These are phyloP conservation scores for Pinus albicaulis DNA, from an alignment of 75 land plant genomes.

Conservation along the genomic window DNA sequence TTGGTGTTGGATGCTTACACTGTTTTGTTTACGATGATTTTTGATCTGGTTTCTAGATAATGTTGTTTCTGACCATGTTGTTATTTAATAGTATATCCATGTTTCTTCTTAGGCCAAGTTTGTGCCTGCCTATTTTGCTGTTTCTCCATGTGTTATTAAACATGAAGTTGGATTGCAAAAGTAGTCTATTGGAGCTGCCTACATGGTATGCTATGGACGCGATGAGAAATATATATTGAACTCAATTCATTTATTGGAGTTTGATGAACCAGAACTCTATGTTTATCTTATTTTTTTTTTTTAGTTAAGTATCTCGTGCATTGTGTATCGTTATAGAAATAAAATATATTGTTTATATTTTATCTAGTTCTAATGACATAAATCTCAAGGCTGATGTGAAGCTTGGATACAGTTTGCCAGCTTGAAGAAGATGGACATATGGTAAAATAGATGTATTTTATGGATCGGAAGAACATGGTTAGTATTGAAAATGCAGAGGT, in stretches of 20 bases:
- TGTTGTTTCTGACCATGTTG: background rate
- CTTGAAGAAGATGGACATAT: constrained; percentile 5
- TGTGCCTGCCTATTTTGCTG: too few species aligned
- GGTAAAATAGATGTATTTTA: background rate
- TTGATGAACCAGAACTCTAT: constrained; percentile 3
- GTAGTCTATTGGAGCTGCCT: background rate
- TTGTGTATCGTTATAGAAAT: background rate
- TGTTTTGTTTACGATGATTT: background rate
- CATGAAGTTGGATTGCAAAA: background rate
- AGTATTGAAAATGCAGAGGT: background rate
- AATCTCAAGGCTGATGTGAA: constrained; percentile 8
- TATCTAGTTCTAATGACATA: constrained; percentile 4
- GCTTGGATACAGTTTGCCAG: constrained; percentile 15
- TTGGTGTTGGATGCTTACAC: background rate
- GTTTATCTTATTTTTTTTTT: background rate
- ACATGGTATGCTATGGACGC: background rate
- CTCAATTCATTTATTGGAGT: background rate
- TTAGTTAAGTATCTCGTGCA: background rate
- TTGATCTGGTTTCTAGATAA: background rate
- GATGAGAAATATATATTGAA: background rate
- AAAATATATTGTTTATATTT: background rate
- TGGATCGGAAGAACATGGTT: background rate
- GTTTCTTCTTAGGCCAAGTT: background rate
- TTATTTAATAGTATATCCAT: background rate
- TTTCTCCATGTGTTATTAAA: background rate